Base-by-base conservation (phyloP, 805 yeast genomes). In the Spathaspora girioi region DNA sequence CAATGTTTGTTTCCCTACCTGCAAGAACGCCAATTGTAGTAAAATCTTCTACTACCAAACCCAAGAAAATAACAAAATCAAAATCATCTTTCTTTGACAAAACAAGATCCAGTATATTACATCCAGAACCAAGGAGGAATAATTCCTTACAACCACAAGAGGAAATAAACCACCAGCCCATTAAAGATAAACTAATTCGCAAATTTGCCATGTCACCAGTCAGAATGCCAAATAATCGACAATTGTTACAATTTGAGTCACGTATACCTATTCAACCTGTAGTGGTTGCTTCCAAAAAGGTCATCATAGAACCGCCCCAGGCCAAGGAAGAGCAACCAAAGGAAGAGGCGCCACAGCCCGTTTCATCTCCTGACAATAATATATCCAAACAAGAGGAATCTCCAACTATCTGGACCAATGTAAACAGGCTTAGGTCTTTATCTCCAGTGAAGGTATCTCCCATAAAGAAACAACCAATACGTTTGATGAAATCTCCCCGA, bases 1-100 rank as follows among this genome's bases (percentile, higher is more conserved):
- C 76, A 1, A 62, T 66, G 4, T 73, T 67, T 51, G 73, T 69
- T 1, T 59, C 75, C 0, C 54, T 73, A 17, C 78, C 78, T 1
- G 59, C 72, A 7, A 56, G 74, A 43, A 75, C 70, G 41, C 78
- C 78, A 4, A 62, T 72, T 17, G 58, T 65, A 15, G 61, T 65
- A 5, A 57, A 58, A 35, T n/a, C n/a, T n/a, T 60, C 68, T 5
- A 48, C 63, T 2, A 29, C 52, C 10, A 52, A 47, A 38, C 38
- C 44, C 32, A 45, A 27, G 32, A 29, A 44, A 23, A 54, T 42
- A 18, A 43, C 38, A 19, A 35, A 42, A 14, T 23, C n/a, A 14
- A 42, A 35, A n/a, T 7, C 26, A 23, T 23, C 17, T n/a, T 35
- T 11, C 14, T 35, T n/a, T n/a, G 40, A 35, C 17, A 35, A 35